These are phyloP conservation scores for Friedmanniomyces endolithicus DNA, from an alignment of 495 filamentous ascomycete species.

Conservation along the genomic window DNA sequence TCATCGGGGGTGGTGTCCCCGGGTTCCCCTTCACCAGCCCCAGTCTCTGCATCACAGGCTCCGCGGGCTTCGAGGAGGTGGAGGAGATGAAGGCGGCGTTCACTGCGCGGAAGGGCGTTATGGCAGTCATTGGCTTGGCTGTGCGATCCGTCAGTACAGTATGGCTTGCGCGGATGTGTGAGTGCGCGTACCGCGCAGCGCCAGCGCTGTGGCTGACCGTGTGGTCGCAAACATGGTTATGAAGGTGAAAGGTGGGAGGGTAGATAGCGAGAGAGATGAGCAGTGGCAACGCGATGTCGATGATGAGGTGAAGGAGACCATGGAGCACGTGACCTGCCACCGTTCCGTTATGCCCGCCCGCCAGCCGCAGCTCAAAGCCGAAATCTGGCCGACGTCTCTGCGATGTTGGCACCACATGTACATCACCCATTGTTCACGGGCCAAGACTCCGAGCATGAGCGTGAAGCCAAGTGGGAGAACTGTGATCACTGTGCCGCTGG, in stretches of 20 bases:
- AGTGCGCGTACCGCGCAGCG: conserved; percentile 50
- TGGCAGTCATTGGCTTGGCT: conserved; percentile 50
- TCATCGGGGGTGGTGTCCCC: conserved; percentile 32
- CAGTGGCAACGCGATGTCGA: conserved; percentile 4
- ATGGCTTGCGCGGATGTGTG: conserved; percentile 7
- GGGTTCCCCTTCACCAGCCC: conserved; percentile 27
- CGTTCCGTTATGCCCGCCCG: no score
- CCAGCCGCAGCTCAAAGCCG: neutral
- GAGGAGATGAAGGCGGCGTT: conserved; percentile 46
- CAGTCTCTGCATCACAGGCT: conserved; percentile 27
- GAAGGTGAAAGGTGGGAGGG: neutral
- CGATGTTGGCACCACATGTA: neutral
- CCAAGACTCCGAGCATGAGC: neutral
- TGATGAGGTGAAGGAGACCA: neutral
- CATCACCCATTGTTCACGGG: no score
- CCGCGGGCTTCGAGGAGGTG: conserved; percentile 45
- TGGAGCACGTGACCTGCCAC: neutral
- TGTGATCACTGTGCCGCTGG: neutral
- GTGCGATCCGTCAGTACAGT: conserved; percentile 27
- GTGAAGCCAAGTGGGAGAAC: neutral
- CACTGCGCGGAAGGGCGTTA: conserved; percentile 45
- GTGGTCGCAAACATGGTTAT: conserved; percentile 50
- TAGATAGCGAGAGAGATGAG: conserved; percentile 19
- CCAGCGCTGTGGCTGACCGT: conserved; percentile 53
- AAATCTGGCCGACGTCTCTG: neutral